These are phyloP conservation scores for Caloboletus firmus DNA, from an alignment of 1,284 basidiomycete species.

Conservation along the genomic window DNA sequence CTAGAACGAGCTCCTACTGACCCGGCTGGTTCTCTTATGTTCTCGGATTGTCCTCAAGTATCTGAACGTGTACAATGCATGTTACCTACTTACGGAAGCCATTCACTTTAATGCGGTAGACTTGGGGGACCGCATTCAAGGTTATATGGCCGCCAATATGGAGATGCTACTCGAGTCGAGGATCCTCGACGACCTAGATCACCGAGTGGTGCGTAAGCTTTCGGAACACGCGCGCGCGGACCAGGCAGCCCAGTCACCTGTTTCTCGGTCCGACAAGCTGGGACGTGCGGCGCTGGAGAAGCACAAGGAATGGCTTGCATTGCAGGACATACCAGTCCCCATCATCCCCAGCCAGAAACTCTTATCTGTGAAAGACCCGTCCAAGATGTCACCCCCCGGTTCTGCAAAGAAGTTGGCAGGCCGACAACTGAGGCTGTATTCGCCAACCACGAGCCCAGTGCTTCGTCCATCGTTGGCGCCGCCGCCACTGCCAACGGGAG, in stretches of 20 bases:
- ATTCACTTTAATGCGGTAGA: conserved; percentile 74
- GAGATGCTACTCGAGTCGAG: conserved; percentile 85
- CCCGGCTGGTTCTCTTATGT: conserved; percentile 83
- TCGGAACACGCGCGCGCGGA: conserved; percentile 56
- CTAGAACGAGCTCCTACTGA: conserved; percentile 87
- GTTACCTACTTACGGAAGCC: conserved; percentile 81
- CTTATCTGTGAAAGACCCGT: conserved; percentile 23
- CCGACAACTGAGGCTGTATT: not conserved
- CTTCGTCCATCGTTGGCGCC: conserved; percentile 15
- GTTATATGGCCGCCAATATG: conserved; percentile 82
- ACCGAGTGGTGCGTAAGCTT: conserved; percentile 69
- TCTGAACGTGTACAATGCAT: conserved; percentile 77
- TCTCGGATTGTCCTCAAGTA: conserved; percentile 72
- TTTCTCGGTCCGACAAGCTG: conserved; percentile 60
- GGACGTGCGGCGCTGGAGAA: conserved; percentile 62
- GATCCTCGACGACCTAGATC: conserved; percentile 76
- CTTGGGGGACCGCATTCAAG: conserved; percentile 74
- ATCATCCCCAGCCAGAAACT: conserved; percentile 48
- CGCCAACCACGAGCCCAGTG: conserved; percentile 15
- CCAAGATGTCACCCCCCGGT: conserved; percentile 20
- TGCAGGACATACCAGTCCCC: conserved; percentile 78
- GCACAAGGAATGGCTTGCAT: conserved; percentile 74
- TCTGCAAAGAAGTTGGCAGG: conserved; percentile 36
- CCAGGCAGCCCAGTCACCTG: conserved; percentile 69
- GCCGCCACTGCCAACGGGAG: conserved; percentile 23